Evolutionary conservation across 2,329 filamentous ascomycete genomes (phyloP), one percentile per base, ranked within the genome.

Genomic region (Trichoderma hamatum): DNA sequence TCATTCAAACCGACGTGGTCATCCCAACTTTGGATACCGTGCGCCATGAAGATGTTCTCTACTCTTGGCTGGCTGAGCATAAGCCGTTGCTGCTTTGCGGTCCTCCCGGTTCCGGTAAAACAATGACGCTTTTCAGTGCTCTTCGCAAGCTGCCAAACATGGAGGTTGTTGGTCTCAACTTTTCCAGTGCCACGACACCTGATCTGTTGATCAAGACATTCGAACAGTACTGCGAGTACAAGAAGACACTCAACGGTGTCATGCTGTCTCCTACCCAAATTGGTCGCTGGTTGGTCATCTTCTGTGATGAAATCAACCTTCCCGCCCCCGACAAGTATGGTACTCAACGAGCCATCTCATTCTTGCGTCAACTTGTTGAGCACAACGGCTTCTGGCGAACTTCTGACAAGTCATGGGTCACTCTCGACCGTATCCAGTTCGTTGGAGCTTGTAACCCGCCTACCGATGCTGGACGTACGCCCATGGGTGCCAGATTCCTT

Each of bases 351-450:
- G 96, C 96, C 39, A 99, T 99, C 72, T 96, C 96, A 6, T 99
- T 99, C 87, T 81, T 99, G 73, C 90, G 96, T 74, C 96, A 99
- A 79, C 89, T 99, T 71, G 94, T 99, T 60, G 96, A 99, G 80
- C 96, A 99, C 77, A 98, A 98, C 74, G 96, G 96, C 34, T 99
- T 99, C 87, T 99, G 96, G 96, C 89, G 95, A 74, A 97, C 96
- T 0, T 92, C 92, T 0, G 96, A 98, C 82, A 97, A 97, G 83
- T 94, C 92, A 4, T 99, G 96, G 96, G 96, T 99, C 62, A 96
- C 93, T 6, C 88, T 99, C 24, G 96, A 99, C 78, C 92, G 96
- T 55, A 98, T 99, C 75, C 96, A 99, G 78, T 99, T 99, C 74
- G 96, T 99, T 65, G 96, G 96, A 74, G 96, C 96, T 76, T 99